Evolutionary conservation across 1,284 basidiomycete species (phyloP), one percentile per base, ranked within the genome.

Genomic region (Nidula niveotomentosa): DNA sequence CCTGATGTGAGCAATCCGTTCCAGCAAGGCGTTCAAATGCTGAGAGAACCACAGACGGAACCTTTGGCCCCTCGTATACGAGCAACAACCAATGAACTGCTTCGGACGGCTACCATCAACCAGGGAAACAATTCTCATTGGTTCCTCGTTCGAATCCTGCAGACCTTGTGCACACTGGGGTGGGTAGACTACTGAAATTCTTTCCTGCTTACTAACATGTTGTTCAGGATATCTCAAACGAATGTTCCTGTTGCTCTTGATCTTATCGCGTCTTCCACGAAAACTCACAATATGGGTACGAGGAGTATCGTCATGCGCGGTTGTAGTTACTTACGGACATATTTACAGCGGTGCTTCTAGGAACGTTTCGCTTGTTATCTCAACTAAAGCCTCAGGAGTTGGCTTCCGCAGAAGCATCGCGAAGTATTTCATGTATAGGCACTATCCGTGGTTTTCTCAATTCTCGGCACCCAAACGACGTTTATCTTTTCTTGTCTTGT

Each of bases 401-500:
- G n/a, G 54, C 66, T 12, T 52, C 64, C 55, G 48, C 56, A 4
- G 66, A 70, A 53, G 57, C 61, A 47, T 59, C 60, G 2, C 56
- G 60, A 48, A 57, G 56, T 2, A 56, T 65, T n/a, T 74, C 75
- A 34, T 72, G 80, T 54, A 62, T 84, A 48, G 65, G 73, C 34
- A 65, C 70, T 54, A 80, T 92, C 50, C 81, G 84, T 7, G 72
- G 77, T 50, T 71, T 88, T 12, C 70, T 92, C 15, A 73, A 71
- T 1, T 87, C 86, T 0, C 64, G 69, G 4, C 75, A 83, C 46
- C 72, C 78, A 0, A 87, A 88, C 59, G 81, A 88, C 45, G 71
- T 83, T 52, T 85, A 85, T 67, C 60, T 86, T 10, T 90, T 90
- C 59, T 63, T 92, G 8, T 73, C 76, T 1, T 91, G 87, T 59